Evolutionary conservation across 768 basidiomycete genomes (phyloP).

Genomic region (Podaxis sp.): DNA sequence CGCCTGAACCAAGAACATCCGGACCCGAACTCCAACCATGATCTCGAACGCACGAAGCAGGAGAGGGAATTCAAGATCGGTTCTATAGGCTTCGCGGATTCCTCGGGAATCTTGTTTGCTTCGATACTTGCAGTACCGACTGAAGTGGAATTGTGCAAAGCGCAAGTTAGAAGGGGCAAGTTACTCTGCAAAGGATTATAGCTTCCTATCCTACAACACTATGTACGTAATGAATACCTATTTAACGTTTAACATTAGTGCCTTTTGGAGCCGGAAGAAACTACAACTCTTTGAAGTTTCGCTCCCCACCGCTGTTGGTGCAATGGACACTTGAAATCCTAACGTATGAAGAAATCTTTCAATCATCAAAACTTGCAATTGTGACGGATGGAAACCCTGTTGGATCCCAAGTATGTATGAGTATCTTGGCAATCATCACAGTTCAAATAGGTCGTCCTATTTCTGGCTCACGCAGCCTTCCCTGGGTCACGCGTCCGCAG

Average conservation of each 20-base stretch:
- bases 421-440: too few relatives aligned
- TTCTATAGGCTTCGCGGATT: constrained; percentile 84
- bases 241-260: not conserved
- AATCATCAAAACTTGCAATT: too few relatives aligned
- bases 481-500: too few relatives aligned
- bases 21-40: constrained; percentile 41
- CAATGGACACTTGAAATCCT: too few relatives aligned
- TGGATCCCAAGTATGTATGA: too few relatives aligned
- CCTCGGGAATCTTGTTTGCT: constrained; percentile 67
- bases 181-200: constrained; percentile 65
- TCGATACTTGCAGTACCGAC: constrained; percentile 68
- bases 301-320: too few relatives aligned
- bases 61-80: constrained; percentile 90
- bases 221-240: not conserved
- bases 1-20: constrained; percentile 73
- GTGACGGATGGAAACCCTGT: too few relatives aligned
- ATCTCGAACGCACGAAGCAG: constrained; percentile 63
- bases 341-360: too few relatives aligned
- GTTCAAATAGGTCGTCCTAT: too few relatives aligned
- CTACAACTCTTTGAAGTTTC: too few relatives aligned
- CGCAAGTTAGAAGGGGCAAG: constrained; percentile 71
- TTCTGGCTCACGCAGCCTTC: too few relatives aligned
- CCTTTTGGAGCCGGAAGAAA: not conserved
- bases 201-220: not conserved
- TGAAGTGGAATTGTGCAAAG: constrained; percentile 73